A percentile compares a stretch with the other conserved stretches of the same genome.
These are phyloP conservation scores for Candida railenensis DNA, from an alignment of 805 yeast species.

Conservation along the genomic window DNA sequence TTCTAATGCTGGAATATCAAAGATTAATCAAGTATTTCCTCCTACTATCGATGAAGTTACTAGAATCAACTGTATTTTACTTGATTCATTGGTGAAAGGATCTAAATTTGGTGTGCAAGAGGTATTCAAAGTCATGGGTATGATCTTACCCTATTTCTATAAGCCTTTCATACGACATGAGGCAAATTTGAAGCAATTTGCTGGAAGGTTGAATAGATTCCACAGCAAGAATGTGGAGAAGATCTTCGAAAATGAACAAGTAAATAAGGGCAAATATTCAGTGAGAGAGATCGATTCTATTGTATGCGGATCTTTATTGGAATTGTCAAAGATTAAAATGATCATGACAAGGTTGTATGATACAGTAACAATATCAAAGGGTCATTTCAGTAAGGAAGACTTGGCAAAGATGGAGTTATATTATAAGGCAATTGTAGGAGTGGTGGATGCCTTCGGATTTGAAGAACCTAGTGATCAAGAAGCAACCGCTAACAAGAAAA, in stretches of 20 bases:
- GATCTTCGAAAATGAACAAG: conserved; percentile 25
- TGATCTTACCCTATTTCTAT: conserved; percentile 84
- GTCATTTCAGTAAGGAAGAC: conserved; percentile 19
- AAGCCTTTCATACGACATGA: conserved; percentile 93
- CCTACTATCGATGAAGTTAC: conserved; percentile 95
- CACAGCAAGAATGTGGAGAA: conserved; percentile 24
- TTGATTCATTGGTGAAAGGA: conserved; percentile 72
- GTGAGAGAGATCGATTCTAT: conserved; percentile 39
- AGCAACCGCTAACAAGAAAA: conserved; percentile 29
- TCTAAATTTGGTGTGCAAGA: conserved; percentile 70
- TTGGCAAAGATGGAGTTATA: conserved; percentile 32
- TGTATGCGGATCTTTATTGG: conserved; percentile 63
- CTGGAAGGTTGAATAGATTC: conserved; percentile 48
- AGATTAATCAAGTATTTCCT: conserved; percentile 79
- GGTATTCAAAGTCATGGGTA: conserved; percentile 74
- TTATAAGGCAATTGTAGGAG: conserved; percentile 54
- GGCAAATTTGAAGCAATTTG: conserved; percentile 77
- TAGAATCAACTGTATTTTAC: conserved; percentile 80
- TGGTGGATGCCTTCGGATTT: conserved; percentile 80
- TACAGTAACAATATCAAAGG: conserved; percentile 40
- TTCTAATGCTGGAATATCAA: conserved; percentile 55
- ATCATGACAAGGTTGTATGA: conserved; percentile 61
- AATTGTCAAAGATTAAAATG: conserved; percentile 67
- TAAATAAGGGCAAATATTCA: conserved; percentile 30
- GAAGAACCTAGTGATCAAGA: conserved; percentile 24